phyloP scores from a whole-genome alignment of 2,329 filamentous ascomycete species.

The Elsinoe batatas region DNA sequence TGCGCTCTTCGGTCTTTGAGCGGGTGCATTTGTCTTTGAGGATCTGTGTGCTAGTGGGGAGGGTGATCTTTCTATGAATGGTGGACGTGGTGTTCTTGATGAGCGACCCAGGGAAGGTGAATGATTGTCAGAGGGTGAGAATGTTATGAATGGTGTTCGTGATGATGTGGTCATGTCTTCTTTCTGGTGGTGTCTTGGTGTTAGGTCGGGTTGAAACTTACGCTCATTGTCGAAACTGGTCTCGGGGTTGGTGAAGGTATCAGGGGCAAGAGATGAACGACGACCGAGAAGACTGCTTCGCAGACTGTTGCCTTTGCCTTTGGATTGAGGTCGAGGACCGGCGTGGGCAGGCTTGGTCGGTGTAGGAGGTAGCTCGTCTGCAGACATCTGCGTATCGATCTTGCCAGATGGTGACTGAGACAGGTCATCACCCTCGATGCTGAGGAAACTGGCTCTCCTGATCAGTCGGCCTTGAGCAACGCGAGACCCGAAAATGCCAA shows the following conservation, averaged over 20 bases:
- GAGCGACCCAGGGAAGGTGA: constrained; percentile 30
- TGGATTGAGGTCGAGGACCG: constrained; percentile 31
- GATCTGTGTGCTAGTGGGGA: constrained; percentile 33
- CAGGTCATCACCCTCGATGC: constrained; percentile 67
- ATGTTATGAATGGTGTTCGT: constrained; percentile 26
- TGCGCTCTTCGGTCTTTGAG: constrained; percentile 18
- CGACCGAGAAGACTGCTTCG: constrained; percentile 41
- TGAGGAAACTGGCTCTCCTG: constrained; percentile 63
- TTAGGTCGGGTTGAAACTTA: constrained; percentile 29
- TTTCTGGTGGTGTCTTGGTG: constrained; percentile 15
- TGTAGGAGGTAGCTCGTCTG: constrained; percentile 80
- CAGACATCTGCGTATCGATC: constrained; percentile 46
- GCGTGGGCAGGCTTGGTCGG: constrained; percentile 65
- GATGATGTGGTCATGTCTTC: constrained; percentile 13
- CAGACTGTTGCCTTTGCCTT: constrained; percentile 43
- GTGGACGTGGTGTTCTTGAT: constrained; percentile 30
- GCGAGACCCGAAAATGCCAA: constrained; percentile 52
- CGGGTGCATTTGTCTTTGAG: constrained; percentile 12
- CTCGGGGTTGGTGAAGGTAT: constrained; percentile 36
- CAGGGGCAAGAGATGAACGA: constrained; percentile 35
- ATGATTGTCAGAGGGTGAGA: constrained; percentile 26
- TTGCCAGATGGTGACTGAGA: constrained; percentile 48
- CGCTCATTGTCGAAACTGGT: constrained; percentile 25
- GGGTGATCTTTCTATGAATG: constrained; percentile 28
- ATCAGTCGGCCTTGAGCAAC: constrained; percentile 40